Conservation (phyloP, 805 yeast species). For the Kodamaea nitidulidarum region DNA sequence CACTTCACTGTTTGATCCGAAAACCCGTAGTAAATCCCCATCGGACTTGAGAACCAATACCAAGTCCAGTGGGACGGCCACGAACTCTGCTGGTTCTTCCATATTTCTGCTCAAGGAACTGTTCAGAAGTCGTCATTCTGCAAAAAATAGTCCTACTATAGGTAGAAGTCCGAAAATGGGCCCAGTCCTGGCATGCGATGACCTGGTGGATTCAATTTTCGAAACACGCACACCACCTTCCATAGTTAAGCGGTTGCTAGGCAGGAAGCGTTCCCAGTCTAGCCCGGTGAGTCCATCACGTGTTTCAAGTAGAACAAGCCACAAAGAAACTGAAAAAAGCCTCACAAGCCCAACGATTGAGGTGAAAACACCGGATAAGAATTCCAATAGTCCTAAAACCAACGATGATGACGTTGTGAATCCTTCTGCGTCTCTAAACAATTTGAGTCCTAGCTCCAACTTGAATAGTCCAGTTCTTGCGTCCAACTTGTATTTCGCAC, state of each 20-base stretch:
- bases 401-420: too few species aligned
- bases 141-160: not conserved
- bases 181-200: not conserved
- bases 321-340: not conserved
- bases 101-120: not conserved
- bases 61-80: too few species aligned
- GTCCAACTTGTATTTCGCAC: slow-evolving; percentile 50
- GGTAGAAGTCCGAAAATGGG: not conserved
- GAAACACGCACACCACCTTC: slow-evolving; percentile 1
- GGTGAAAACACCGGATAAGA: too few species aligned
- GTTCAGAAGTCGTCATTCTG: not conserved
- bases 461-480: slow-evolving; percentile 23
- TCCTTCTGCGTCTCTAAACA: too few species aligned
- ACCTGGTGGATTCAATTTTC: not conserved
- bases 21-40: not conserved
- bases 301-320: not conserved
- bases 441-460: not conserved
- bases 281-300: slow-evolving; percentile 7
- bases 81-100: not conserved
- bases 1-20: not conserved
- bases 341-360: too few species aligned
- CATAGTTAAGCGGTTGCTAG: slow-evolving; percentile 4
- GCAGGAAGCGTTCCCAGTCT: slow-evolving; percentile 12
- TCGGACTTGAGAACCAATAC: not conserved
- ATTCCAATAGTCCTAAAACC: too few species aligned